Evolutionary conservation across 2,329 filamentous ascomycete species (phyloP).

Genomic region (Aspergillus sp.): DNA sequence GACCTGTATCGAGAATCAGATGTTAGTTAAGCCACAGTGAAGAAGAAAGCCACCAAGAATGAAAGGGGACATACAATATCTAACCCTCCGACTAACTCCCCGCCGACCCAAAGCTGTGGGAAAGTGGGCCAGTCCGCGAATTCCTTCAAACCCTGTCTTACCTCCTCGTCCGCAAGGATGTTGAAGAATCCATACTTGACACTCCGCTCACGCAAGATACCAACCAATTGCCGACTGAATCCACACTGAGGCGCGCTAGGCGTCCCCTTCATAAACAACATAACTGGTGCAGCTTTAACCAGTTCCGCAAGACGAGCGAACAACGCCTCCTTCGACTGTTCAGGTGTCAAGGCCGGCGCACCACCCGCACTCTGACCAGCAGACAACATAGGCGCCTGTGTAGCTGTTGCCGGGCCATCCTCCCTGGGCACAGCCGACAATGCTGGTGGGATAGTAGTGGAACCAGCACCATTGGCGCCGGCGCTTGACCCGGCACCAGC

Average conservation of each 20-base stretch:
- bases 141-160: conserved; percentile 92
- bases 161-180: conserved; percentile 95
- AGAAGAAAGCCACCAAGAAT: background rate
- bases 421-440: conserved; percentile 41
- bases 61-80: conserved; percentile 74
- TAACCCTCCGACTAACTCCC: conserved; percentile 86
- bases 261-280: conserved; percentile 99
- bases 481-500: conserved; percentile 49
- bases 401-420: conserved; percentile 29
- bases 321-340: conserved; percentile 76
- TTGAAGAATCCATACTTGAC: conserved; percentile 99
- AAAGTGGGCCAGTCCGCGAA: conserved; percentile 99
- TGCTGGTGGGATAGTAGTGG: conserved; percentile 40
- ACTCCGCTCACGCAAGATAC: conserved; percentile 79
- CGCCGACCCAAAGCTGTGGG: conserved; percentile 88
- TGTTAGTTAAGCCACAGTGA: background rate
- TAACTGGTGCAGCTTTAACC: conserved; percentile 92
- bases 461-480: conserved; percentile 29
- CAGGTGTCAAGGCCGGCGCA: conserved; percentile 32
- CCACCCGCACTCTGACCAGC: conserved; percentile 3
- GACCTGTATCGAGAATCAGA: conserved; percentile 56
- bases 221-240: conserved; percentile 88
- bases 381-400: conserved; percentile 28
- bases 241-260: conserved; percentile 84
- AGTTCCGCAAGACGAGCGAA: conserved; percentile 77